Percentiles rank a stretch among this genome's conserved stretches.
These are phyloP conservation scores for Aspergillus intermedius DNA, from an alignment of 2,329 filamentous ascomycete species.

Conservation along the genomic window DNA sequence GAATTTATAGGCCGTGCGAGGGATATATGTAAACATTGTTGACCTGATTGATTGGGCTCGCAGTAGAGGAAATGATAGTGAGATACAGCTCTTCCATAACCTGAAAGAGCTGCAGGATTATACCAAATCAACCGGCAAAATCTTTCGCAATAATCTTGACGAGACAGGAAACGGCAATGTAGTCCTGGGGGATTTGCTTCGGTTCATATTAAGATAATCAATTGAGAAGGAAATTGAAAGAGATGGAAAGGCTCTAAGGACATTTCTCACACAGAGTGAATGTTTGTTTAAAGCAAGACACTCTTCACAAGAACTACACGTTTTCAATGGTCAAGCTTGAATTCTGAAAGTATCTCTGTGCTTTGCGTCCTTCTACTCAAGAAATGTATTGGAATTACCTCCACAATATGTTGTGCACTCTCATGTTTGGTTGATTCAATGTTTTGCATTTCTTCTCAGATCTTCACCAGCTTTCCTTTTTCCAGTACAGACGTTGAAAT, in stretches of 20 bases:
- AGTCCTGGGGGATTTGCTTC: not conserved
- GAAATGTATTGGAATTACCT: too few relatives aligned
- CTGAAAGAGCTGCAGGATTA: not conserved
- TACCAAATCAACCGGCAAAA: not conserved
- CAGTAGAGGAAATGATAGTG: not conserved
- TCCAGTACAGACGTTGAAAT: too few relatives aligned
- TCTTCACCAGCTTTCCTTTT: too few relatives aligned
- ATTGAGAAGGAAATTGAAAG: not conserved
- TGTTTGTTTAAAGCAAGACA: not conserved
- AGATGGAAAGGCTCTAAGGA: not conserved
- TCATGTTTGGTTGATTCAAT: too few relatives aligned
- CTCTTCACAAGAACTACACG: too few relatives aligned
- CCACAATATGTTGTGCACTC: too few relatives aligned
- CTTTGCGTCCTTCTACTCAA: too few relatives aligned
- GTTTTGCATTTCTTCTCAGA: too few relatives aligned
- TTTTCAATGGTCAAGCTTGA: not conserved
- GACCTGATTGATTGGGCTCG: constrained; percentile 1
- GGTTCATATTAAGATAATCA: not conserved
- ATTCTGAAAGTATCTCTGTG: not conserved
- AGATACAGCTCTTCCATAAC: not conserved
- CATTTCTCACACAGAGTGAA: not conserved
- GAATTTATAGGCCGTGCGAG: not conserved
- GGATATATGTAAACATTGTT: not conserved
- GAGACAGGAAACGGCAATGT: not conserved
- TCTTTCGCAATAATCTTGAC: not conserved